Conservation (phyloP, 2,329 filamentous ascomycete species). For the Claviceps spartinae region DNA sequence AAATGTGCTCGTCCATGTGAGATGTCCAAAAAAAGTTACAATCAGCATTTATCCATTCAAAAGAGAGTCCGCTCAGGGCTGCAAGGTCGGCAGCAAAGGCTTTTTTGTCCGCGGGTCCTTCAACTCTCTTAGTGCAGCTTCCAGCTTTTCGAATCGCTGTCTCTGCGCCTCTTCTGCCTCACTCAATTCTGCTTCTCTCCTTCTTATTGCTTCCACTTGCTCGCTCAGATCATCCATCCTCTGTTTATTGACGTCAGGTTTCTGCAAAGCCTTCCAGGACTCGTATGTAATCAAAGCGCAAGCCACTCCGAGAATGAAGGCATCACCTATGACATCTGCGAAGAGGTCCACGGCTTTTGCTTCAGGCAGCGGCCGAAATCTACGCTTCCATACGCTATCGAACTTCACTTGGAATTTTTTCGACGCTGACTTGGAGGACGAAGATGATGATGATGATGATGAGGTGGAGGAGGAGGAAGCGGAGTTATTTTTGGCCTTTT, state of each 20-base stretch:
- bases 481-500: constrained; percentile 17
- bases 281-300: constrained; percentile 46
- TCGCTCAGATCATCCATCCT: constrained; percentile 36
- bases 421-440: constrained; percentile 3
- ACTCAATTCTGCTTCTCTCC: constrained; percentile 35
- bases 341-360: constrained; percentile 53
- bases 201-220: constrained; percentile 35
- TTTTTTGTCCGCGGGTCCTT: constrained; percentile 44
- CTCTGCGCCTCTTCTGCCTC: constrained; percentile 29
- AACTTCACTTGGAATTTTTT: constrained; percentile 18
- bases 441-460: neutral
- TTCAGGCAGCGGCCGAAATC: constrained; percentile 50
- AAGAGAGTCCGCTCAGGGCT: constrained; percentile 6
- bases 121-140: constrained; percentile 36
- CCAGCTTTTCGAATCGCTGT: constrained; percentile 37
- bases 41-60: neutral
- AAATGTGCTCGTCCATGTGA: neutral
- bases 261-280: constrained; percentile 43
- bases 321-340: constrained; percentile 50
- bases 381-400: constrained; percentile 46
- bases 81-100: constrained; percentile 32
- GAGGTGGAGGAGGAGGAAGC: neutral
- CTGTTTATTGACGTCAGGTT: constrained; percentile 44
- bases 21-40: neutral
- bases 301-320: constrained; percentile 48